Conservation (phyloP, 2,329 filamentous ascomycete genomes). For the Neonectria coccinea region DNA sequence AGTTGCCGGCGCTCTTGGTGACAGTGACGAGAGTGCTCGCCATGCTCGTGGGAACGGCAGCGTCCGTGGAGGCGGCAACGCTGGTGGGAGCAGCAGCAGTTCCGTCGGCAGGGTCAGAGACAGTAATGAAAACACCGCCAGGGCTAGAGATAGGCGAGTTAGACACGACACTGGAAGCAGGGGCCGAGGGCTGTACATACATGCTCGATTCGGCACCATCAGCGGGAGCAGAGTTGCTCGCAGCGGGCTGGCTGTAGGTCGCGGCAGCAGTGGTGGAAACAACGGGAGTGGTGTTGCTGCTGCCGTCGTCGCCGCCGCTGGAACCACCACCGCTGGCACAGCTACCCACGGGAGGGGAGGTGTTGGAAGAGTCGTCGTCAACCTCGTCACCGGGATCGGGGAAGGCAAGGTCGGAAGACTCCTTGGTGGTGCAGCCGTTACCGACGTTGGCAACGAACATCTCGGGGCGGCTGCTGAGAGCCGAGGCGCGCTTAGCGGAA, state of each 20-base stretch:
- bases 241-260: slow-evolving; percentile 40
- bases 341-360: slow-evolving; percentile 52
- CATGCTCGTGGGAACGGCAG: slow-evolving; percentile 8
- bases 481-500: slow-evolving; percentile 48
- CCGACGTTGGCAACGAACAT: slow-evolving; percentile 79
- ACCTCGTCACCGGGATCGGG: slow-evolving; percentile 73
- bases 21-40: slow-evolving; percentile 41
- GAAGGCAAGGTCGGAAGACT: slow-evolving; percentile 70
- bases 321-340: slow-evolving; percentile 47
- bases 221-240: slow-evolving; percentile 38
- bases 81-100: slow-evolving; percentile 37
- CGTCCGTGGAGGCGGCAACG: slow-evolving; percentile 17
- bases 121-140: slow-evolving; percentile 59
- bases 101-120: slow-evolving; percentile 40
- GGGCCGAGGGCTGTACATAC: slow-evolving; percentile 42
- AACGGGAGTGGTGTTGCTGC: slow-evolving; percentile 24
- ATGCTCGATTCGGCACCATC: slow-evolving; percentile 36
- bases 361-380: slow-evolving; percentile 51
- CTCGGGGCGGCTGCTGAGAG: slow-evolving; percentile 69
- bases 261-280: slow-evolving; percentile 29
- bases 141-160: slow-evolving; percentile 47
- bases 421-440: slow-evolving; percentile 69
- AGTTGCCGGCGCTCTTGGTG: slow-evolving; percentile 39
- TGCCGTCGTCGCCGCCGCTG: slow-evolving; percentile 24
- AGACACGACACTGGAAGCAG: slow-evolving; percentile 17